These are phyloP conservation scores for Alternaria longipes DNA, from an alignment of 2,329 filamentous ascomycete species.

Conservation along the genomic window DNA sequence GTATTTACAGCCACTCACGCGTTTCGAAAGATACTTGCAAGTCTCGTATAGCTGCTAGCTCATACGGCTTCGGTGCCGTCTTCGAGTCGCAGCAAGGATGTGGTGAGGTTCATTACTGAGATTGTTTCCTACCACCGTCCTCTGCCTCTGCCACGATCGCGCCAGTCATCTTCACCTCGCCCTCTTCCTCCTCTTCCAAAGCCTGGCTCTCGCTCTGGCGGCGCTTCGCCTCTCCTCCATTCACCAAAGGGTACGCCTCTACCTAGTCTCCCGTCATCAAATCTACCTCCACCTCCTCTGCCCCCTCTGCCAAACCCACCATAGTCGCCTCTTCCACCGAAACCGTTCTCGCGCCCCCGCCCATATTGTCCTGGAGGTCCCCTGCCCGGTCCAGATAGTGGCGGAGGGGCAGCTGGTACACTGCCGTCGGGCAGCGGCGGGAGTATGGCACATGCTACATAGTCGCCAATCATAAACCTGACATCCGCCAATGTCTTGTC, in stretches of 20 bases:
- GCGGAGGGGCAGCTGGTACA: constrained; percentile 69
- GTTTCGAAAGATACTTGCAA: background rate
- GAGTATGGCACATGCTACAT: constrained; percentile 81
- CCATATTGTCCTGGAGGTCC: constrained; percentile 41
- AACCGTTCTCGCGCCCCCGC: constrained; percentile 44
- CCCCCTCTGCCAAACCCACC: constrained; percentile 46
- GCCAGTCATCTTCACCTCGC: constrained; percentile 40
- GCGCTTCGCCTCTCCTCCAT: constrained; percentile 71
- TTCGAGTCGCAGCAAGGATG: background rate
- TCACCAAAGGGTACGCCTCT: constrained; percentile 64
- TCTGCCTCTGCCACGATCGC: constrained; percentile 47
- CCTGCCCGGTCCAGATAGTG: constrained; percentile 48
- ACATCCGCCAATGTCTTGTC: constrained; percentile 79
- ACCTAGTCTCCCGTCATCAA: constrained; percentile 51
- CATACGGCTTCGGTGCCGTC: background rate
- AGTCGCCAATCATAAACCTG: constrained; percentile 89
- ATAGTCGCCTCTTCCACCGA: constrained; percentile 43
- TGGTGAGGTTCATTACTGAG: too few relatives aligned
- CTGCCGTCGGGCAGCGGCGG: constrained; percentile 78
- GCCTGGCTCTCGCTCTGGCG: constrained; percentile 60
- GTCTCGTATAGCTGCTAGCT: background rate
- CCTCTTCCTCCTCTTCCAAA: constrained; percentile 47
- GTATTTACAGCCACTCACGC: background rate
- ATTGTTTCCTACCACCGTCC: constrained; percentile 39
- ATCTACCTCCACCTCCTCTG: constrained; percentile 48